Conservation (phyloP, 2,329 filamentous ascomycete genomes). For the Fusarium palustre region DNA sequence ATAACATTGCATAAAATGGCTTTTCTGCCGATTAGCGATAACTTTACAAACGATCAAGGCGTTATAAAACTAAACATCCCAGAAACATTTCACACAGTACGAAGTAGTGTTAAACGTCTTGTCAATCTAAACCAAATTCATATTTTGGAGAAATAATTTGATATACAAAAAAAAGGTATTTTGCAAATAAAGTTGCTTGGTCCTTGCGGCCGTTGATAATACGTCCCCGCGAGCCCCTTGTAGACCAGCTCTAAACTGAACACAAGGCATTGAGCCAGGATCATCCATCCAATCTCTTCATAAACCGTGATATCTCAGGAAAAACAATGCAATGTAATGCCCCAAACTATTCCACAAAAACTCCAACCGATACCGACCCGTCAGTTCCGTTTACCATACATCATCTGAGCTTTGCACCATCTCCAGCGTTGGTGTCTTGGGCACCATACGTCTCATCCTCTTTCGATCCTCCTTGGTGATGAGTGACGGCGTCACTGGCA, state of each 20-base stretch:
- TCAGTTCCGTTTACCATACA: slow-evolving; percentile 66
- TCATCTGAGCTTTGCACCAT: slow-evolving; percentile 73
- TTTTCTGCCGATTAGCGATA: slow-evolving; percentile 30
- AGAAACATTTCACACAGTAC: slow-evolving; percentile 3
- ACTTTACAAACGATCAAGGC: background rate
- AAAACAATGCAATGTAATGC: slow-evolving; percentile 32
- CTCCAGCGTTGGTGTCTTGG: slow-evolving; percentile 71
- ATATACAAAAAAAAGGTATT: slow-evolving; percentile 33
- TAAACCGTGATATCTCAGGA: slow-evolving; percentile 44
- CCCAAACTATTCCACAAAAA: slow-evolving; percentile 11
- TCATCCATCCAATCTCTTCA: slow-evolving; percentile 29
- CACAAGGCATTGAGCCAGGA: slow-evolving; percentile 17
- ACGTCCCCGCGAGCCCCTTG: slow-evolving; percentile 15
- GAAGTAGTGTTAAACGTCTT: background rate
- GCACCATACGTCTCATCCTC: slow-evolving; percentile 72
- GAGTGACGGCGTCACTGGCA: slow-evolving; percentile 81
- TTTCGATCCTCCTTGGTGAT: slow-evolving; percentile 78
- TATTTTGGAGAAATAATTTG: slow-evolving; percentile 6
- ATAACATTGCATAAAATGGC: slow-evolving; percentile 12
- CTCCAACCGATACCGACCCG: background rate
- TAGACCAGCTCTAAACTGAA: slow-evolving; percentile 19
- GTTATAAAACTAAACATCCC: background rate
- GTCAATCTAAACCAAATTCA: slow-evolving; percentile 5
- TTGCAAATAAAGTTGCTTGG: slow-evolving; percentile 24
- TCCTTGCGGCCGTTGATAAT: slow-evolving; percentile 27